Evolutionary conservation across 768 basidiomycete genomes (phyloP).

Genomic region (Serendipita indica): DNA sequence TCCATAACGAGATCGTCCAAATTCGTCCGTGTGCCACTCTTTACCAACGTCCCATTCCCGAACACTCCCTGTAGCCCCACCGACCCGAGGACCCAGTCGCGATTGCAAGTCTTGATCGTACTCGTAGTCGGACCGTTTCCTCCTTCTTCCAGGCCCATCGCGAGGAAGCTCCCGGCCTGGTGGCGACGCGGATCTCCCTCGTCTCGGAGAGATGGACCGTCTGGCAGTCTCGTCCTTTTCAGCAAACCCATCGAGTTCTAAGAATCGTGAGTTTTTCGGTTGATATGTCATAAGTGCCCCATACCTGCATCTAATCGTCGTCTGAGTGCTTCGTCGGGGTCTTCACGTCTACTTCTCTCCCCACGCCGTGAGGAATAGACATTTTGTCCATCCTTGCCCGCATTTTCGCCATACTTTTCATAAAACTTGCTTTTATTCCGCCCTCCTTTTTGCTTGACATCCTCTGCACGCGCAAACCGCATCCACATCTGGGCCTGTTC

Average conservation of each 20-base stretch:
- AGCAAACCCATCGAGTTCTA: not conserved
- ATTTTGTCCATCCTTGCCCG: slow-evolving; percentile 44
- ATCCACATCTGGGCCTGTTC: slow-evolving; percentile 46
- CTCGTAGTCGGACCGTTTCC: not conserved
- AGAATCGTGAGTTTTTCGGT: not conserved
- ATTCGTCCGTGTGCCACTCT: slow-evolving; percentile 6
- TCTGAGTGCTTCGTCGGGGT: slow-evolving; percentile 21
- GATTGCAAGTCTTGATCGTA: not conserved
- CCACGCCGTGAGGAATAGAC: slow-evolving; percentile 20
- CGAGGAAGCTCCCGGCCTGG: not conserved
- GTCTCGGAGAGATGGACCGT: not conserved
- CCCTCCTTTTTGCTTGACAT: slow-evolving; percentile 68
- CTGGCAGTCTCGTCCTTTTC: not conserved
- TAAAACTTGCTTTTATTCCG: slow-evolving; percentile 64
- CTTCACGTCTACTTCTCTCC: slow-evolving; percentile 20
- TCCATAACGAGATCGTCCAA: slow-evolving; percentile 28
- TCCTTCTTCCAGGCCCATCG: not conserved
- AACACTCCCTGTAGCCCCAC: not conserved
- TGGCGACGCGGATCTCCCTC: slow-evolving; percentile 6
- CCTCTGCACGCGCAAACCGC: slow-evolving; percentile 58
- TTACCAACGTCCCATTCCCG: slow-evolving; percentile 10
- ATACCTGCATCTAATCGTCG: slow-evolving; percentile 3
- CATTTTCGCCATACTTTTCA: slow-evolving; percentile 48
- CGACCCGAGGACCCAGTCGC: not conserved
- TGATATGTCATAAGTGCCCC: not conserved